A percentile compares a stretch with the other conserved stretches of the same genome.
phyloP scores from a whole-genome alignment of 2,329 filamentous ascomycete species.

The Teratosphaeria pseudoeucalypti region DNA sequence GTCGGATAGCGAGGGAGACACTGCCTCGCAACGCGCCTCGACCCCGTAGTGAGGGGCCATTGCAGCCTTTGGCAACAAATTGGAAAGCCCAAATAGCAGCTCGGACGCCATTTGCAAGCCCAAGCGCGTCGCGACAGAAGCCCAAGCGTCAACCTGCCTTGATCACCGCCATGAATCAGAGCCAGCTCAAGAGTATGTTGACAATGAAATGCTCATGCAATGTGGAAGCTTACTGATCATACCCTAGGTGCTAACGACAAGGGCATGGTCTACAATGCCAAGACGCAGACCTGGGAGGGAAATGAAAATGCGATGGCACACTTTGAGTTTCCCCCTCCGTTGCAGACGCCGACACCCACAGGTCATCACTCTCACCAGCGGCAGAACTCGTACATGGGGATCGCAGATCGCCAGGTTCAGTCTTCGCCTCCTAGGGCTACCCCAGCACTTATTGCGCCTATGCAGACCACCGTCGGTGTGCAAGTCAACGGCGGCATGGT shows the following conservation, averaged over 20 bases:
- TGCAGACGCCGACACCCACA: slow-evolving; percentile 31
- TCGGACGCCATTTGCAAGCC: slow-evolving; percentile 41
- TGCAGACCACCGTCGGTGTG: slow-evolving; percentile 69
- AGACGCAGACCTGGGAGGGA: slow-evolving; percentile 83
- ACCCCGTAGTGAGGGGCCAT: slow-evolving; percentile 37
- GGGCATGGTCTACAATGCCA: slow-evolving; percentile 92
- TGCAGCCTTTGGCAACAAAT: slow-evolving; percentile 45
- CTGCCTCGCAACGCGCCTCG: slow-evolving; percentile 33
- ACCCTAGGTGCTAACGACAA: slow-evolving; percentile 28
- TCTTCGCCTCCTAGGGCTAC: slow-evolving; percentile 36
- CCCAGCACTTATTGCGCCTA: slow-evolving; percentile 81
- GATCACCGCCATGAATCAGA: slow-evolving; percentile 72
- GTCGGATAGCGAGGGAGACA: slow-evolving; percentile 50
- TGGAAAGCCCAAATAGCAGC: slow-evolving; percentile 48
- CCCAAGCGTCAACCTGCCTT: slow-evolving; percentile 59
- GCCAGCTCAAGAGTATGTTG: slow-evolving; percentile 67
- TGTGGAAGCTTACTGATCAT: not conserved
- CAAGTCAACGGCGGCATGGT: slow-evolving; percentile 98
- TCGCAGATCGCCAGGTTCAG: slow-evolving; percentile 23
- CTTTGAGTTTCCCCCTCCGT: slow-evolving; percentile 52
- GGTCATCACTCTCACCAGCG: slow-evolving; percentile 11
- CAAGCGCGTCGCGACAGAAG: slow-evolving; percentile 39
- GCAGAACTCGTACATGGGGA: slow-evolving; percentile 18
- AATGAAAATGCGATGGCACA: slow-evolving; percentile 76
- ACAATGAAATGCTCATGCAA: not conserved